Conservation (phyloP, 2,329 filamentous ascomycete species). For the Passalora sequoiae region DNA sequence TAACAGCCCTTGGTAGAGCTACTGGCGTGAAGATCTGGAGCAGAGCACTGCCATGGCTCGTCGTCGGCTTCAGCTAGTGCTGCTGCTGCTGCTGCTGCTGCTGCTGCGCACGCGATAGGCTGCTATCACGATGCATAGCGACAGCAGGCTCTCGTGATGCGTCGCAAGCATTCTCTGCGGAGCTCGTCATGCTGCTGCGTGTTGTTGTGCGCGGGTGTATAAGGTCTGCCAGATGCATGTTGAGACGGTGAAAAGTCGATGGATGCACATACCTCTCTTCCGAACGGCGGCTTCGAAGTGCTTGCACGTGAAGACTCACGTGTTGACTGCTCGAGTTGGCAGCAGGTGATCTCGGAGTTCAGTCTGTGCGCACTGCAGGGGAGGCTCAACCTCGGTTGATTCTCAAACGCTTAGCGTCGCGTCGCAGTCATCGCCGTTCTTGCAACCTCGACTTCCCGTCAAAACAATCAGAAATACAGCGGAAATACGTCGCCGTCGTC, state of each 20-base stretch:
- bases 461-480: not conserved
- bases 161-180: not conserved
- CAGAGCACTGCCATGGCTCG: not conserved
- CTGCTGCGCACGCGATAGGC: not conserved
- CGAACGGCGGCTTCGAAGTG: not conserved
- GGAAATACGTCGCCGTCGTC: not conserved
- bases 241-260: not conserved
- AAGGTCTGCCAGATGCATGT: not conserved
- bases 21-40: no score
- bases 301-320: not conserved
- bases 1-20: no score
- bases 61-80: not conserved
- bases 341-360: not conserved
- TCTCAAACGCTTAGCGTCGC: not conserved
- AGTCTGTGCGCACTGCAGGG: no score
- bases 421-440: not conserved
- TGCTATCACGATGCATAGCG: not conserved
- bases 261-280: not conserved
- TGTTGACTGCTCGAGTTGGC: not conserved
- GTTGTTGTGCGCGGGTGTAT: not conserved
- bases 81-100: not conserved
- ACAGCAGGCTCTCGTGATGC: no score
- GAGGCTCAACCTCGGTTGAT: not conserved
- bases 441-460: not conserved
- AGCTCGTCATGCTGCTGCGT: not conserved